These are phyloP conservation scores for Solanum hybrid DNA, from an alignment of 305 asterid genomes.

Conservation along the genomic window DNA sequence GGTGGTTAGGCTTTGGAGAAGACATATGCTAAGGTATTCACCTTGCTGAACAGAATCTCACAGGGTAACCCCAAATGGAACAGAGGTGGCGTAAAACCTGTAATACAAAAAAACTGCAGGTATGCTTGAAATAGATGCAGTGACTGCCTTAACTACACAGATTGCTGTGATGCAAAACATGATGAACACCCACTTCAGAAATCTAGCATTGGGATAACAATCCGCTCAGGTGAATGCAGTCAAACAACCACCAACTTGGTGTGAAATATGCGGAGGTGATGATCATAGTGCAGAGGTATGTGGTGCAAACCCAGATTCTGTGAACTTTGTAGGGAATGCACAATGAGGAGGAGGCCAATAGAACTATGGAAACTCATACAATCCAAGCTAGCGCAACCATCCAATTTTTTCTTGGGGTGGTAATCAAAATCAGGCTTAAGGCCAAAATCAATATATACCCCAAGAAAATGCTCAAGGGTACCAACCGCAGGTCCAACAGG, in stretches of 20 bases:
- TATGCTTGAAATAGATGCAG: background rate
- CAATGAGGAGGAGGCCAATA: background rate
- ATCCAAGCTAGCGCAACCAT: no score
- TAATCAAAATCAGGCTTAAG: no score
- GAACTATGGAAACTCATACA: no score
- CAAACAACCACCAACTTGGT: background rate
- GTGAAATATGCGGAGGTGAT: background rate
- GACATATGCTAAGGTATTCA: background rate
- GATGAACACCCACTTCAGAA: background rate
- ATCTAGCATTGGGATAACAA: background rate
- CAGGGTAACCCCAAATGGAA: background rate
- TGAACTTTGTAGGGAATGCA: no score
- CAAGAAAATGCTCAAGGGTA: no score
- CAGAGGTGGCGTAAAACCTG: background rate
- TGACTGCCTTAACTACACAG: background rate
- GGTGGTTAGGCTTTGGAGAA: background rate
- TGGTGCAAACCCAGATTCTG: background rate
- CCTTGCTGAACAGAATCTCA: background rate
- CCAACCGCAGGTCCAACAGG: no score
- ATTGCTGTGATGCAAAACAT: no score
- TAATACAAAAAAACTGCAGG: background rate
- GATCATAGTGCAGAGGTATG: background rate
- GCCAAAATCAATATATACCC: no score
- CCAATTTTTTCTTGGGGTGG: no score
- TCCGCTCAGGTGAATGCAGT: background rate